Conservation (phyloP, 306 rosid species). For the Erythrophleum fordii region DNA sequence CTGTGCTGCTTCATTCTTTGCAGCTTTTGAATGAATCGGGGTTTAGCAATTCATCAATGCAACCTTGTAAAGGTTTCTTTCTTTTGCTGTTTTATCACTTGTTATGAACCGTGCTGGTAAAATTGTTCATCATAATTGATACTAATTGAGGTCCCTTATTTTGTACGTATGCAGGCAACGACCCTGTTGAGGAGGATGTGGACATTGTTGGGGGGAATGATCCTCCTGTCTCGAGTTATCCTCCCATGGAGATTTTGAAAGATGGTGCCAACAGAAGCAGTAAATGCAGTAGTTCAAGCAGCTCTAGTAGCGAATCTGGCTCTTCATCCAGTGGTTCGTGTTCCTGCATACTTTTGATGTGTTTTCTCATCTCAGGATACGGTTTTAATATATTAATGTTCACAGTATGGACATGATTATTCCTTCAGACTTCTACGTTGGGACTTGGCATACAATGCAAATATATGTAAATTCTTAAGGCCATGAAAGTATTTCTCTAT, state of each 20-base stretch:
- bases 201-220: constrained; percentile 92
- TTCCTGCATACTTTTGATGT: constrained; percentile 36
- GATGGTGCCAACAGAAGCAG: constrained; percentile 65
- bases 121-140: neutral
- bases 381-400: constrained; percentile 27
- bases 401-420: constrained; percentile 20
- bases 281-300: constrained; percentile 77
- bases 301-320: constrained; percentile 89
- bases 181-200: constrained; percentile 81
- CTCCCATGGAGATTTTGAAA: constrained; percentile 81
- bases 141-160: constrained; percentile 10
- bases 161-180: constrained; percentile 63
- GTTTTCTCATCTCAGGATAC: constrained; percentile 26
- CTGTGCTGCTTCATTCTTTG: constrained; percentile 38
- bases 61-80: constrained; percentile 69
- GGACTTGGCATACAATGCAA: constrained; percentile 21
- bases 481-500: neutral
- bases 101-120: neutral
- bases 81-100: neutral
- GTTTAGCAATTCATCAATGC: constrained; percentile 75
- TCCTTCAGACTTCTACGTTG: neutral
- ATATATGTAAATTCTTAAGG: neutral
- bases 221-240: constrained; percentile 77
- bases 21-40: constrained; percentile 80
- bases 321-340: constrained; percentile 94